These are phyloP conservation scores for Neostapfia colusana DNA, from an alignment of 176 grass and related monocot genomes.

Conservation along the genomic window DNA sequence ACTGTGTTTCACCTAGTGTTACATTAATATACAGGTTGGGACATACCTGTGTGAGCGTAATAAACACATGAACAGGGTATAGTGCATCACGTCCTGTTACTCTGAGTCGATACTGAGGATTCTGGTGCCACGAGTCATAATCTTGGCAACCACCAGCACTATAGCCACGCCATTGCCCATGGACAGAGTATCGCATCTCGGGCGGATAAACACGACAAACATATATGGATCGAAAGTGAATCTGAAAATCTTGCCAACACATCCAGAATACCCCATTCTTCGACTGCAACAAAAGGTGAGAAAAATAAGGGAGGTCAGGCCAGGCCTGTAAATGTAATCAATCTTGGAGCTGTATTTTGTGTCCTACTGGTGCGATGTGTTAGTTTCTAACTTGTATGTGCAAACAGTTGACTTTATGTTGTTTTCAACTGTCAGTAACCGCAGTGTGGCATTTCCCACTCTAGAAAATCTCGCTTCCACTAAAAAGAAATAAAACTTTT, in stretches of 20 bases:
- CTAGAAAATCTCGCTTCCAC: neutral
- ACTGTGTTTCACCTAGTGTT: conserved; percentile 3
- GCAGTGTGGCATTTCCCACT: neutral
- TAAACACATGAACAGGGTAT: conserved; percentile 92
- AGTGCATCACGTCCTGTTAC: conserved; percentile 79
- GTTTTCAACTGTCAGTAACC: conserved; percentile 17
- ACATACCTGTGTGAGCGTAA: conserved; percentile 96
- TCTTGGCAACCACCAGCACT: conserved; percentile 97
- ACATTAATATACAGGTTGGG: conserved; percentile 20
- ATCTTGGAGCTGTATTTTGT: conserved; percentile 23
- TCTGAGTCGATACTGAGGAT: conserved; percentile 89
- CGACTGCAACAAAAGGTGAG: conserved; percentile 53
- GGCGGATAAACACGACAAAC: conserved; percentile 93
- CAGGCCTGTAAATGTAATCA: conserved; percentile 25
- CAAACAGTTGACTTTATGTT: neutral
- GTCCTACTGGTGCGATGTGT: conserved; percentile 1
- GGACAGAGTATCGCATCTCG: conserved; percentile 93
- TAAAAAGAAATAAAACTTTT: neutral
- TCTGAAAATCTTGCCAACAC: conserved; percentile 99
- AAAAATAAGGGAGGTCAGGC: neutral
- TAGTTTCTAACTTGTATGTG: conserved; percentile 1
- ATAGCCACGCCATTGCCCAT: conserved; percentile 95
- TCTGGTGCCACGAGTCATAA: conserved; percentile 96
- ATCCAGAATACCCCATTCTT: conserved; percentile 99
- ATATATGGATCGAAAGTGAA: conserved; percentile 98